A percentile compares a stretch with the other conserved stretches of the same genome.
phyloP scores from a whole-genome alignment of 2,329 filamentous ascomycete genomes.

The Drechslerella coelobrocha region DNA sequence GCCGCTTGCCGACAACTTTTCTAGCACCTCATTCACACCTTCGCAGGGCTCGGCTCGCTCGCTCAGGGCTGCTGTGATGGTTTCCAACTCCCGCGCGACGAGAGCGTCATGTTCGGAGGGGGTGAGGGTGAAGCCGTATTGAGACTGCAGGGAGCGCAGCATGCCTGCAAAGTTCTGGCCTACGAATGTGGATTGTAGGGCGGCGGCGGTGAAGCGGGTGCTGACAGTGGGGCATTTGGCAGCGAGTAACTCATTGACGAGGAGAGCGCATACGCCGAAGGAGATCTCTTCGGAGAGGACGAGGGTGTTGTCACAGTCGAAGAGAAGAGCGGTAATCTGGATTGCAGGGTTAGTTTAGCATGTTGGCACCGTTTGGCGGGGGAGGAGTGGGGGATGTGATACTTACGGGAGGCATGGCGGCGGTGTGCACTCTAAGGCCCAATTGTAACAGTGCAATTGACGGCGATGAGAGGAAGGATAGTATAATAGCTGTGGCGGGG shows the following conservation, averaged over 20 bases:
- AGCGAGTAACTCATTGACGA: slow-evolving; percentile 84
- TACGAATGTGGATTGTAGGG: slow-evolving; percentile 84
- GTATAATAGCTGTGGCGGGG: too few species aligned
- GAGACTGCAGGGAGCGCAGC: slow-evolving; percentile 76
- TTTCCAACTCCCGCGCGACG: slow-evolving; percentile 78
- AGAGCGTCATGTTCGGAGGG: slow-evolving; percentile 74
- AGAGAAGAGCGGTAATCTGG: slow-evolving; percentile 74
- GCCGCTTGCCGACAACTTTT: slow-evolving; percentile 67
- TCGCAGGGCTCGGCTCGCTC: slow-evolving; percentile 71
- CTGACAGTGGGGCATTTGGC: slow-evolving; percentile 65
- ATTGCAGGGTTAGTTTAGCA: background rate
- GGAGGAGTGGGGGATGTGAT: too few species aligned
- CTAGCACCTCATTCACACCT: slow-evolving; percentile 72
- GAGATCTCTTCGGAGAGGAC: slow-evolving; percentile 88
- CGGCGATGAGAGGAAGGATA: too few species aligned
- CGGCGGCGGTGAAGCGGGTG: slow-evolving; percentile 76
- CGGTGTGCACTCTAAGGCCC: too few species aligned
- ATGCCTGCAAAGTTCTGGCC: slow-evolving; percentile 95
- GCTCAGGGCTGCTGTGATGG: slow-evolving; percentile 80
- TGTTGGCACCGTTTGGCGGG: too few species aligned
- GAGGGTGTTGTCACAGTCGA: slow-evolving; percentile 89
- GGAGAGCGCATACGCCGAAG: slow-evolving; percentile 87
- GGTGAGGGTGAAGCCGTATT: slow-evolving; percentile 74
- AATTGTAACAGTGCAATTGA: too few species aligned
- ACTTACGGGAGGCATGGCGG: too few species aligned